These are phyloP conservation scores for Leccinum uliginosum DNA, from an alignment of 768 basidiomycete genomes.

Conservation along the genomic window DNA sequence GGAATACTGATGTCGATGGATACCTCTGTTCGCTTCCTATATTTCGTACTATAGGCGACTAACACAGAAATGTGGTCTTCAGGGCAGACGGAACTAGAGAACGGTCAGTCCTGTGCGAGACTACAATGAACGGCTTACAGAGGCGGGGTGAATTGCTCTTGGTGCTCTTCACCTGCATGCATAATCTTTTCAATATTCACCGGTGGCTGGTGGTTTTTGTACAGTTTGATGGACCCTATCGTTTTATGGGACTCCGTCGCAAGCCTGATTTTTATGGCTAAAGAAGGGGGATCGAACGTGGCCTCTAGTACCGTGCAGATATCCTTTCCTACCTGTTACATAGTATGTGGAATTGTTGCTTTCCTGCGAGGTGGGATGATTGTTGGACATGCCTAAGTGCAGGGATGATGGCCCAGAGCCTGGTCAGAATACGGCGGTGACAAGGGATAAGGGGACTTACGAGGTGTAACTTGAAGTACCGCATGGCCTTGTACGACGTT, in stretches of 20 bases:
- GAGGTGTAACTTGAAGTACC: neutral
- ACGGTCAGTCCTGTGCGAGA: neutral
- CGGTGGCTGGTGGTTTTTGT: neutral
- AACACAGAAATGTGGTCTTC: neutral
- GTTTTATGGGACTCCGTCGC: constrained; percentile 4
- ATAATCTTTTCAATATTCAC: neutral
- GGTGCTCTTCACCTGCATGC: neutral
- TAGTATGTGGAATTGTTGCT: neutral
- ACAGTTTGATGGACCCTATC: constrained; percentile 3
- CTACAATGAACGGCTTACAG: constrained; percentile 3
- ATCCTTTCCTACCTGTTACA: neutral
- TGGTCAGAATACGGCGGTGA: neutral
- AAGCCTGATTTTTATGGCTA: neutral
- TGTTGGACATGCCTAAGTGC: too few relatives aligned
- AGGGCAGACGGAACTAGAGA: neutral
- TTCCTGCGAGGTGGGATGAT: too few relatives aligned
- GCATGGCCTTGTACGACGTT: neutral
- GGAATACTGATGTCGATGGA: neutral
- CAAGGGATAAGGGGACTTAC: neutral
- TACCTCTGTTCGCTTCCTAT: neutral
- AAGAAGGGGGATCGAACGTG: neutral
- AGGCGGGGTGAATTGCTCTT: neutral
- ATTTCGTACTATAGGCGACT: neutral
- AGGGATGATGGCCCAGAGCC: too few relatives aligned
- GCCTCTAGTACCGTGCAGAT: neutral